A percentile compares a stretch with the other conserved stretches of the same genome.
Conservation (phyloP, 179 eudicot genomes). For the Corrigiola litoralis region DNA sequence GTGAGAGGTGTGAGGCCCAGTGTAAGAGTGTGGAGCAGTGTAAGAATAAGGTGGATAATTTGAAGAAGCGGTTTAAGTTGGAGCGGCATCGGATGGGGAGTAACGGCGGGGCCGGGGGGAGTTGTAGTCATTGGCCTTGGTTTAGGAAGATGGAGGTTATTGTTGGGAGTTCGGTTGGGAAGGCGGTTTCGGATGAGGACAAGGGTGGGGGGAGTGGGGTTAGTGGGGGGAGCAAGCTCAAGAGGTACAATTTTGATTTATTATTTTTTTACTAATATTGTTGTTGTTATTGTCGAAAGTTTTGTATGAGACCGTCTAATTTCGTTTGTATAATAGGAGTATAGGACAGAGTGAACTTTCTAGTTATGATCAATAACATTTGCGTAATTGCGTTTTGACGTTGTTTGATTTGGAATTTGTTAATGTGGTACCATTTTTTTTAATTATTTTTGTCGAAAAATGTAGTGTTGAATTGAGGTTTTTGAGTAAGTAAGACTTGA, state of each 20-base stretch:
- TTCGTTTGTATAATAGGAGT: no score
- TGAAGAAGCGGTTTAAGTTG: slow-evolving; percentile 92
- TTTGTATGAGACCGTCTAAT: neutral
- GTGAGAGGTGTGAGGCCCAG: slow-evolving; percentile 77
- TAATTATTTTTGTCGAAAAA: no score
- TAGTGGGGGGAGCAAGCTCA: slow-evolving; percentile 44
- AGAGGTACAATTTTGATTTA: slow-evolving; percentile 47
- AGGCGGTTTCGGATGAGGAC: slow-evolving; percentile 56
- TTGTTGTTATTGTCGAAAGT: neutral
- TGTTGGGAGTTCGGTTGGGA: slow-evolving; percentile 58
- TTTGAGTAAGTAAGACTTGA: no score
- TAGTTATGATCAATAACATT: no score
- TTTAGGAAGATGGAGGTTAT: slow-evolving; percentile 81
- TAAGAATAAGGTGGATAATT: slow-evolving; percentile 92
- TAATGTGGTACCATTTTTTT: no score
- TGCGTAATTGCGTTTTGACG: no score
- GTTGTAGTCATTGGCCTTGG: slow-evolving; percentile 99
- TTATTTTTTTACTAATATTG: neutral
- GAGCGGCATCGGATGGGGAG: slow-evolving; percentile 79
- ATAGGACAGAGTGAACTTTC: no score
- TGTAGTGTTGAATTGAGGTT: no score
- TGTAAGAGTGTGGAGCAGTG: slow-evolving; percentile 92
- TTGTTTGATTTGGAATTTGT: no score
- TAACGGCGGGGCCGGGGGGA: slow-evolving; percentile 27
- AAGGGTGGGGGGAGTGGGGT: slow-evolving; percentile 37